Percentiles rank a stretch among this genome's conserved stretches.
These are phyloP conservation scores for Drosera capensis DNA, from an alignment of 148 eudicot genomes.

Conservation along the genomic window DNA sequence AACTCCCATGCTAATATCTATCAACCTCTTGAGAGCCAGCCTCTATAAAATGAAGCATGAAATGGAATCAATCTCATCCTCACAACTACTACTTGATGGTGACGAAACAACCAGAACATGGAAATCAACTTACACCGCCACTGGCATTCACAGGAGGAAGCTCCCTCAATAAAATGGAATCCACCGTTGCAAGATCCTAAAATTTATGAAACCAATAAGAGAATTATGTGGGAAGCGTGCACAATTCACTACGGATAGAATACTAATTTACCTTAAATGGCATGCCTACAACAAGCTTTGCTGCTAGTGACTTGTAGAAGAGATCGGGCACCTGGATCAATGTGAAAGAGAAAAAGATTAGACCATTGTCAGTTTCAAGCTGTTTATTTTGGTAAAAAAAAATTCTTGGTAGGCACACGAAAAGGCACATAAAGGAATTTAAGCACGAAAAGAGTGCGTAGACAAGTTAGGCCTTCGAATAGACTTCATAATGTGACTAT, in stretches of 20 bases:
- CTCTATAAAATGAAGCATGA: slow-evolving; percentile 32
- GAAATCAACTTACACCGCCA: slow-evolving; percentile 52
- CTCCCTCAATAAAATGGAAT: slow-evolving; percentile 74
- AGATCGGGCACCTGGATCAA: slow-evolving; percentile 66
- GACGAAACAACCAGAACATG: not conserved
- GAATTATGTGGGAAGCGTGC: too few species aligned
- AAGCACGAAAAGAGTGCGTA: too few species aligned
- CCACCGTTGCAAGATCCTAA: slow-evolving; percentile 97
- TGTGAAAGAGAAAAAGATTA: not conserved
- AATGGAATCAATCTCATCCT: slow-evolving; percentile 7
- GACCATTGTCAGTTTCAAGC: too few species aligned
- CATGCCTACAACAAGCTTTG: slow-evolving; percentile 89
- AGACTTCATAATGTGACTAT: too few species aligned
- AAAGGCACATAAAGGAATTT: too few species aligned
- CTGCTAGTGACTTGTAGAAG: slow-evolving; percentile 74
- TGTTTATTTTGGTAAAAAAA: too few species aligned
- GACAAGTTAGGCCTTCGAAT: too few species aligned
- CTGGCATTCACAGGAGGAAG: slow-evolving; percentile 73
- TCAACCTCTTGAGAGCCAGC: slow-evolving; percentile 86
- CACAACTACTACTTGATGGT: slow-evolving; percentile 4
- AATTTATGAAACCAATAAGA: too few species aligned
- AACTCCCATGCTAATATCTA: slow-evolving; percentile 84
- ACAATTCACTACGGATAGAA: not conserved
- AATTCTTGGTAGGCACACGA: too few species aligned
- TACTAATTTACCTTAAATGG: slow-evolving; percentile 62